Base-by-base conservation (phyloP, 495 filamentous ascomycete genomes). In the Copromyces sp. region DNA sequence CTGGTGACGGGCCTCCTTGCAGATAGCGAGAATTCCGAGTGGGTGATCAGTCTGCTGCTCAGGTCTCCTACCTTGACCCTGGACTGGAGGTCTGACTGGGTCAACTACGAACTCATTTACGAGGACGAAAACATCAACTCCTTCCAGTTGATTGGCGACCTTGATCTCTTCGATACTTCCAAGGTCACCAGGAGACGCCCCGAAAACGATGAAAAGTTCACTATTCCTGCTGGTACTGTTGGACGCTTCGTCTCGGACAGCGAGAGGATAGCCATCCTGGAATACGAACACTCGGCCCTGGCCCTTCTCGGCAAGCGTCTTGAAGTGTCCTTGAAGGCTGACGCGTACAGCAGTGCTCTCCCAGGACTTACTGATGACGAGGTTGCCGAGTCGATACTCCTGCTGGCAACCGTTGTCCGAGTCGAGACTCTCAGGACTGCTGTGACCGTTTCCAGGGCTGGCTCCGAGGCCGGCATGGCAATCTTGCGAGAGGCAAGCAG, bases 121-220 rank as follows among this genome's bases (percentile, higher is more conserved):
- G 94, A 97, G 77, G 93, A 97, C 74, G 93, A 97, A 68, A 93
- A 95, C 75, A 87, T 87, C 41, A 93, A 94, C 75, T 86, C 81
- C 12, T 87, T 93, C 73, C 78, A 82, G 59, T 81, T 93, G 3
- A 81, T 79, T 73, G 74, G 77, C 42, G 83, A 86, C 76, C 78
- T 91, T 42, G 81, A 85, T 61, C 79, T 93, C 38, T 86, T 92
- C 76, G 78, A 80, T 38, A 39, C 81, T 44, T 68, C 77, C 24
- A 53, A 79, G 59, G 73, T 68, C 4, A 80, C 80, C 42, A 80
- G 74, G 70, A 77, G 77, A 45, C 72, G 76, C 5, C 47, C 76
- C 3, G 70, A 72, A 14, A 75, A 79, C 73, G 83, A 81, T 70
- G 86, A 82, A 72, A 79, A 69, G 35, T 86, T 88, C 42, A 76